These are phyloP conservation scores for Castanea mollissima DNA, from an alignment of 306 rosid genomes.

Conservation along the genomic window DNA sequence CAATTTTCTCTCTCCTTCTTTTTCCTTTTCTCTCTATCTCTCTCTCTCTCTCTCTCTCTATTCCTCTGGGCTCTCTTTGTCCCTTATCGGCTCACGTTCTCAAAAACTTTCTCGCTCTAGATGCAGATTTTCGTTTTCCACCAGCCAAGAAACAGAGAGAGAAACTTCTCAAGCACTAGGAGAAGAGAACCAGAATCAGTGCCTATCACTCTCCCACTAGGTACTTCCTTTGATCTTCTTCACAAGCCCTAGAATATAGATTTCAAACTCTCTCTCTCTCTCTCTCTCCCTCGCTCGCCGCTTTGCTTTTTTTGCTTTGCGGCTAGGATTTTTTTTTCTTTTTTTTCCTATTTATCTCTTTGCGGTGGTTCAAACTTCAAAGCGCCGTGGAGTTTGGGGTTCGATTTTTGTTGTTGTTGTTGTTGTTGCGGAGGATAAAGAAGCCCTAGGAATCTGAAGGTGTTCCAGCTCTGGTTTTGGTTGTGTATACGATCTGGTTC, in stretches of 20 bases:
- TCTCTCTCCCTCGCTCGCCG: neutral
- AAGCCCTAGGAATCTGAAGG: too few relatives aligned
- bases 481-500: constrained; percentile 27
- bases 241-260: constrained; percentile 24
- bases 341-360: too few relatives aligned
- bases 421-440: too few relatives aligned
- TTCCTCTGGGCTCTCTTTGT: constrained; percentile 54
- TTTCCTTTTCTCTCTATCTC: neutral
- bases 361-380: too few relatives aligned
- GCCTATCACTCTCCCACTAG: constrained; percentile 19
- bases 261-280: neutral
- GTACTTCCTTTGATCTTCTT: constrained; percentile 34
- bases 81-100: constrained; percentile 79
- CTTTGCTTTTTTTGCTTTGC: neutral
- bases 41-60: neutral
- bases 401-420: too few relatives aligned
- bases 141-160: constrained; percentile 34
- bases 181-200: neutral
- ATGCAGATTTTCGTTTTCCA: constrained; percentile 46
- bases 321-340: too few relatives aligned
- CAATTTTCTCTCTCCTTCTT: constrained; percentile 39
- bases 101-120: constrained; percentile 50
- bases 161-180: constrained; percentile 28
- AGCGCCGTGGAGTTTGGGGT: too few relatives aligned
- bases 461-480: too few relatives aligned